Evolutionary conservation across 2,329 filamentous ascomycete genomes (phyloP).

Genomic region (Aspergillus viridinutans): DNA sequence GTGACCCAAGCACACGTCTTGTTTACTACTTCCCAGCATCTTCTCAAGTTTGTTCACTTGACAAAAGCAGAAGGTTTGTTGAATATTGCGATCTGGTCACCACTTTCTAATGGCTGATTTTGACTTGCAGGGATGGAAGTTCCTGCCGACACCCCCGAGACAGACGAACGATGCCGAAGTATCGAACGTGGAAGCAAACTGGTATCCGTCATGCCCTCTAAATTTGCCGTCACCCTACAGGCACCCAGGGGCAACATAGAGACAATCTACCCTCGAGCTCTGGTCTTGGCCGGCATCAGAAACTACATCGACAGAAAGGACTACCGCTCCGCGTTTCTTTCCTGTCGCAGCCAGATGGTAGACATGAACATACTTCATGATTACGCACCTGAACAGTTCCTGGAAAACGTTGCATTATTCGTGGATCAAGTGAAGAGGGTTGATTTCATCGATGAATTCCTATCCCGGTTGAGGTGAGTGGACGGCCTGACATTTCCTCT

Average conservation of each 20-base stretch:
- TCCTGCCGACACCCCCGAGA: constrained; percentile 82
- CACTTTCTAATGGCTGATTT: constrained; percentile 11
- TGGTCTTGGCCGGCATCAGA: constrained; percentile 87
- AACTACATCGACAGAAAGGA: constrained; percentile 73
- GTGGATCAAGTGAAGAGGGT: constrained; percentile 78
- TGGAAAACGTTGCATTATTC: constrained; percentile 70
- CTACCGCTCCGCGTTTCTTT: constrained; percentile 78
- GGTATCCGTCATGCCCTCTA: constrained; percentile 83
- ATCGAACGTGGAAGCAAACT: constrained; percentile 86
- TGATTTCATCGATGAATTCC: constrained; percentile 81
- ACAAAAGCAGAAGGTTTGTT: constrained; percentile 56
- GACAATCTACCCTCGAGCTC: constrained; percentile 86
- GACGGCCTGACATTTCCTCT: not conserved
- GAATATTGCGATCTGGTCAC: constrained; percentile 19
- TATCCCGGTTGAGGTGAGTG: constrained; percentile 73
- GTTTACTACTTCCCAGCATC: constrained; percentile 86
- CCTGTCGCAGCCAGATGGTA: constrained; percentile 87
- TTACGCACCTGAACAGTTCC: constrained; percentile 81
- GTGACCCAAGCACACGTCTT: constrained; percentile 78
- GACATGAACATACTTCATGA: constrained; percentile 98
- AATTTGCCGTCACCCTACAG: constrained; percentile 80
- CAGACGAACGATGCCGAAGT: constrained; percentile 84
- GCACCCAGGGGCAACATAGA: constrained; percentile 96
- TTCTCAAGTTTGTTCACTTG: constrained; percentile 91
- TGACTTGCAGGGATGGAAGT: constrained; percentile 65